Evolutionary conservation across 352 stramenopile species (phyloP).

Genomic region (Pythium biforme): DNA sequence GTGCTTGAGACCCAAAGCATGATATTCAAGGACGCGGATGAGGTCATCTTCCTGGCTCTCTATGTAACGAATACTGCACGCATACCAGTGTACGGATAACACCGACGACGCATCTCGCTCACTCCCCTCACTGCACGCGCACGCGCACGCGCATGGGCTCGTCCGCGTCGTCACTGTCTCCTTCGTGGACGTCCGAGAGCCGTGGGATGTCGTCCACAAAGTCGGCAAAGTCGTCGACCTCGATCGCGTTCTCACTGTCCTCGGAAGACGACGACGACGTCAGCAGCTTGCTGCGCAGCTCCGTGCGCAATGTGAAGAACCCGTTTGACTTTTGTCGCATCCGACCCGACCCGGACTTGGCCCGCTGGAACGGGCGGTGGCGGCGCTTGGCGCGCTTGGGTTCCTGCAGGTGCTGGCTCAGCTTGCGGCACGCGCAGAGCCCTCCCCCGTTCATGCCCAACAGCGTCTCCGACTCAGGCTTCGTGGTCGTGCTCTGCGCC

Average conservation of each 20-base stretch:
- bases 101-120: too few species aligned
- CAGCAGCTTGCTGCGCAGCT: constrained; percentile 2
- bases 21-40: too few species aligned
- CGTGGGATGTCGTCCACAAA: constrained; percentile 17
- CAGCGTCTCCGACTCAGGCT: constrained; percentile 30
- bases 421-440: constrained; percentile 39
- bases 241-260: not conserved
- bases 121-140: too few species aligned
- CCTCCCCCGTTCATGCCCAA: not conserved
- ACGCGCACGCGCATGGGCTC: not conserved
- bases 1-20: too few species aligned
- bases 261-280: not conserved
- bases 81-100: too few species aligned
- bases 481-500: constrained; percentile 27
- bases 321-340: not conserved
- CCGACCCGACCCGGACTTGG: not conserved
- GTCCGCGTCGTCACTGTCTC: constrained; percentile 1
- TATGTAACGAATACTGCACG: too few species aligned
- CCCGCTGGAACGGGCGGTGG: constrained; percentile 3
- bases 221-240: constrained; percentile 16
- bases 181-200: constrained; percentile 11
- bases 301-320: not conserved
- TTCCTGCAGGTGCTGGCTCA: constrained; percentile 33
- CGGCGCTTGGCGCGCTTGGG: constrained; percentile 11
- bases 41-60: too few species aligned